Evolutionary conservation across 805 yeast genomes (phyloP).

Genomic region (Metschnikowia kofuensis): DNA sequence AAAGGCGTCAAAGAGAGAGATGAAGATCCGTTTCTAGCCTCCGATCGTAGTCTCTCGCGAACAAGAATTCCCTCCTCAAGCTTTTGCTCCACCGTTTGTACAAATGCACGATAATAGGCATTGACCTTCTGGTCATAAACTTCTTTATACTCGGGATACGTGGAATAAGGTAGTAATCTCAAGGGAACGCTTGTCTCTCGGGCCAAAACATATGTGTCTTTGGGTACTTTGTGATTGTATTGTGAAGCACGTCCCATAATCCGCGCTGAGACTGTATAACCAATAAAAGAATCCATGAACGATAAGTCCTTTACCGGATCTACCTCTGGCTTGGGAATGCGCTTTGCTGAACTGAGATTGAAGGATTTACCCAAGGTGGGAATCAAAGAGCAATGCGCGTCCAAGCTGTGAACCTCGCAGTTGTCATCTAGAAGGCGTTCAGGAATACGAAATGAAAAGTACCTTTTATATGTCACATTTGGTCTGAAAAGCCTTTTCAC

Average conservation of each 20-base stretch:
- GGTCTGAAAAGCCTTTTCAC: conserved; percentile 38
- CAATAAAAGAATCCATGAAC: conserved; percentile 36
- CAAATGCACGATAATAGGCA: conserved; percentile 34
- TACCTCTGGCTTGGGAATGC: conserved; percentile 13
- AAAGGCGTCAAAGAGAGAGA: conserved; percentile 9
- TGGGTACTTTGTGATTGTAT: conserved; percentile 20
- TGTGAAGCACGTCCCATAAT: conserved; percentile 41
- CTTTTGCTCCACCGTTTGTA: conserved; percentile 27
- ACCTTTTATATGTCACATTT: conserved; percentile 38
- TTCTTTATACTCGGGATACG: conserved; percentile 21
- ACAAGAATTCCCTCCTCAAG: conserved; percentile 20
- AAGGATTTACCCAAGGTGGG: conserved; percentile 36
- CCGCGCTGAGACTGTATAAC: conserved; percentile 38
- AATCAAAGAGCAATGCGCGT: conserved; percentile 35
- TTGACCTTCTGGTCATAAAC: conserved; percentile 19
- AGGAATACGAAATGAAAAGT: conserved; percentile 40
- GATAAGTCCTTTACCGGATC: conserved; percentile 30
- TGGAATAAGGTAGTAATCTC: conserved; percentile 32
- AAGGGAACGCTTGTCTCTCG: conserved; percentile 31
- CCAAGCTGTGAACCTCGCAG: conserved; percentile 35
- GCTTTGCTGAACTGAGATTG: conserved; percentile 22
- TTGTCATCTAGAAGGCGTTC: conserved; percentile 40
- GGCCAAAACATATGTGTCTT: conserved; percentile 38
- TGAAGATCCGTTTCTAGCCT: conserved; percentile 1
- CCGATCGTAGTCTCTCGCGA: conserved; percentile 8